Evolutionary conservation across 163 green algal species (phyloP).

Genomic region (Trebouxiophyceae sp.): DNA sequence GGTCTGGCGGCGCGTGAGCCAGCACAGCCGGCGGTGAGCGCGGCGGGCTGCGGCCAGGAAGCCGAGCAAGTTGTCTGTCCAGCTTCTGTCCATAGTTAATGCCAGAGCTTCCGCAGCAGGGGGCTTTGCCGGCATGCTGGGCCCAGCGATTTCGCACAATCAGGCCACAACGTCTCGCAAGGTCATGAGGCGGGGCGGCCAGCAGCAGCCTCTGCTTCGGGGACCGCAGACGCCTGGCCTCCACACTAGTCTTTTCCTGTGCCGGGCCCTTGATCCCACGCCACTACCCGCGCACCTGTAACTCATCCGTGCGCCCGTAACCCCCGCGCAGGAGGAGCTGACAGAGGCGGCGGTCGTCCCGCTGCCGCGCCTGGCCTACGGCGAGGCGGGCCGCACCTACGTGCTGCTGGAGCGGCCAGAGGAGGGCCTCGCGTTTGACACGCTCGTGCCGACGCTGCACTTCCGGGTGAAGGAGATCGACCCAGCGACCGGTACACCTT

Average conservation of each 20-base stretch:
- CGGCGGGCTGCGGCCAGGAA: too few relatives aligned
- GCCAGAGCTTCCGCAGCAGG: too few relatives aligned
- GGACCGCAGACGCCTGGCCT: too few relatives aligned
- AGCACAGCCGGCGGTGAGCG: too few relatives aligned
- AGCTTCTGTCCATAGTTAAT: too few relatives aligned
- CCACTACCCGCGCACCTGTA: neutral
- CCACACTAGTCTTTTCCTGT: neutral
- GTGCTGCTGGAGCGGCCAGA: conserved; percentile 57
- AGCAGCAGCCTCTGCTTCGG: too few relatives aligned
- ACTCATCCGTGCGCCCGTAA: neutral
- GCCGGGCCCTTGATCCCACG: conserved; percentile 1
- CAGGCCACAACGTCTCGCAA: too few relatives aligned
- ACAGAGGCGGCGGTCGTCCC: conserved; percentile 71
- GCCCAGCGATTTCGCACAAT: too few relatives aligned
- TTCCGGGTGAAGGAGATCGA: conserved; percentile 98
- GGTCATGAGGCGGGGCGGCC: too few relatives aligned
- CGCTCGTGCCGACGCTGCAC: conserved; percentile 73
- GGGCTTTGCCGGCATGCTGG: too few relatives aligned
- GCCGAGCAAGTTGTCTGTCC: too few relatives aligned
- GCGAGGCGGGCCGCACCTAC: conserved; percentile 69
- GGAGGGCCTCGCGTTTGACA: conserved; percentile 52
- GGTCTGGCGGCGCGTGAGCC: too few relatives aligned
- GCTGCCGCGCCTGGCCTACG: conserved; percentile 70
- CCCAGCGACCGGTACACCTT: conserved; percentile 62
- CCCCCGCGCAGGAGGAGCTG: conserved; percentile 68